Percentiles rank a stretch among this genome's conserved stretches.
phyloP scores from a whole-genome alignment of 257 asterid species.

The Nicotiana tabacum region DNA sequence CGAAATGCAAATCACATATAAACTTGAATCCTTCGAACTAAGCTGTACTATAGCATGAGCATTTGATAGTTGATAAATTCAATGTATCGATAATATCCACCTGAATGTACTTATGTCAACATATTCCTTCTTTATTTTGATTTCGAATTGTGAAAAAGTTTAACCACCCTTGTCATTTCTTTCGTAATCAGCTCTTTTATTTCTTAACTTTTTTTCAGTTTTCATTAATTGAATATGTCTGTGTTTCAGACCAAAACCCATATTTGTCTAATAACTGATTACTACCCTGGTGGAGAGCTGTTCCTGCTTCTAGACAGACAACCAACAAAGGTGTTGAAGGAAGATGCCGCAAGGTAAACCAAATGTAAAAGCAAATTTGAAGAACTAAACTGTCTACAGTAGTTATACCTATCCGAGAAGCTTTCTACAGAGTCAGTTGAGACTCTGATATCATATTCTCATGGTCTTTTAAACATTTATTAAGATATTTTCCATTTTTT shows the following conservation, averaged over 20 bases:
- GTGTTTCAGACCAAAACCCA: slow-evolving; percentile 80
- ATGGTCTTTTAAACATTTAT: not conserved
- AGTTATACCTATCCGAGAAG: not conserved
- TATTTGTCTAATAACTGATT: slow-evolving; percentile 85
- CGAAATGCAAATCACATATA: not conserved
- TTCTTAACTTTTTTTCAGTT: not conserved
- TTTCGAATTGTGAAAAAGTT: not conserved
- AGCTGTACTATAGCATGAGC: not conserved
- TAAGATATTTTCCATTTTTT: not conserved
- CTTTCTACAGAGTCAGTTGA: not conserved
- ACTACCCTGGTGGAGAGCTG: slow-evolving; percentile 92
- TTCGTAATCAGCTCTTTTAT: not conserved
- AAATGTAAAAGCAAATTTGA: not conserved
- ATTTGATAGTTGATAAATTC: not conserved
- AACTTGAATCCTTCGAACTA: not conserved
- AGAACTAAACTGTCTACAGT: not conserved
- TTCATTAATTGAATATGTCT: slow-evolving; percentile 14
- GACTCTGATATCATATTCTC: not conserved
- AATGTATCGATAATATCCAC: not conserved
- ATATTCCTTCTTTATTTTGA: not conserved
- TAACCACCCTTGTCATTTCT: not conserved
- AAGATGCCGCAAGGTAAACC: slow-evolving; percentile 78
- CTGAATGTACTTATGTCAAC: not conserved
- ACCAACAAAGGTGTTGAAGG: slow-evolving; percentile 77
- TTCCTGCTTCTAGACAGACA: slow-evolving; percentile 83